Evolutionary conservation across 805 yeast genomes (phyloP).

Genomic region (Lipomyces chichibuensis): DNA sequence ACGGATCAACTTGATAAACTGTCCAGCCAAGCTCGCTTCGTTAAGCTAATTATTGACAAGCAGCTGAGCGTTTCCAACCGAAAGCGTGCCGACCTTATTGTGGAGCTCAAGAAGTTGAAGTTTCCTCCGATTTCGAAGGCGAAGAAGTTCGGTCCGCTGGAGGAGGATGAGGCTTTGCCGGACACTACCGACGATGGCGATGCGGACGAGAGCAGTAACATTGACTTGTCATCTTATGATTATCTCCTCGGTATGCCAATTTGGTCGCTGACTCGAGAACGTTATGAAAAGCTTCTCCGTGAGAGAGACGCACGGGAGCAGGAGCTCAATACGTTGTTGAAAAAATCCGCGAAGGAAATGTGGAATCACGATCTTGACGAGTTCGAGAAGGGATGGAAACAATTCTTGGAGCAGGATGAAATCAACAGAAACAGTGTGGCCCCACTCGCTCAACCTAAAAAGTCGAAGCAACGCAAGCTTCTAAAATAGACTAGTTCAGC

Average conservation of each 20-base stretch:
- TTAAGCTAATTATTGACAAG: constrained; percentile 83
- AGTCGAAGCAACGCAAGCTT: neutral
- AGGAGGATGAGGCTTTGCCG: constrained; percentile 67
- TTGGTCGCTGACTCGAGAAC: constrained; percentile 89
- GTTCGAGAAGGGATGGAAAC: constrained; percentile 67
- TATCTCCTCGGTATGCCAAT: constrained; percentile 89
- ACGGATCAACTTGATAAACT: constrained; percentile 76
- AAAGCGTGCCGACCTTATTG: constrained; percentile 64
- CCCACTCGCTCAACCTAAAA: neutral
- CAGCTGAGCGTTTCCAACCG: constrained; percentile 73
- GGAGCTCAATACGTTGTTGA: constrained; percentile 67
- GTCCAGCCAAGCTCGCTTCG: constrained; percentile 83
- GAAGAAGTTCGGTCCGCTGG: constrained; percentile 51
- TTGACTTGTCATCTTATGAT: constrained; percentile 57
- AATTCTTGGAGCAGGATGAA: constrained; percentile 64
- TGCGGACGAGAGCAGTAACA: constrained; percentile 41
- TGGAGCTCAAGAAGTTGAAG: constrained; percentile 61
- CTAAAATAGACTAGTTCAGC: neutral
- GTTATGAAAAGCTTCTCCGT: constrained; percentile 75
- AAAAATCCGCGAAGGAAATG: constrained; percentile 77
- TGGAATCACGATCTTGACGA: constrained; percentile 85
- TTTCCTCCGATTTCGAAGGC: constrained; percentile 57
- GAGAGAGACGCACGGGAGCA: constrained; percentile 73
- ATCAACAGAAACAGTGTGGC: constrained; percentile 3
- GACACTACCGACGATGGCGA: constrained; percentile 44